phyloP scores from a whole-genome alignment of 2,329 filamentous ascomycete species.

The Camptophora hylomeconis region DNA sequence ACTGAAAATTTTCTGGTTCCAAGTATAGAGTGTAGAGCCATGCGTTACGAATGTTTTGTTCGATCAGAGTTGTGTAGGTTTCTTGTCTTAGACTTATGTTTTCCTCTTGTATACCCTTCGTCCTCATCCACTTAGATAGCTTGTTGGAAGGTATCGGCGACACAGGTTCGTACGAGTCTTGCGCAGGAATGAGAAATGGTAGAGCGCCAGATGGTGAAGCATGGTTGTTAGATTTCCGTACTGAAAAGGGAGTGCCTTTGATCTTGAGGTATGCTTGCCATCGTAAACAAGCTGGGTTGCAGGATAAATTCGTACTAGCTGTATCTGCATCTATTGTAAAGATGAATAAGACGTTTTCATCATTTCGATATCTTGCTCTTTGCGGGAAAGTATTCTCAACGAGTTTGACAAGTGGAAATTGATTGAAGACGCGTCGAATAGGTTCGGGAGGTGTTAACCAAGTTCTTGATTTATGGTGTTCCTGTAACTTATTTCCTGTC shows the following conservation, averaged over 20 bases:
- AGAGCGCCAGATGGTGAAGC: slow-evolving; percentile 80
- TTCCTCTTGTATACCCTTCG: slow-evolving; percentile 31
- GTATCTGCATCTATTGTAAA: slow-evolving; percentile 46
- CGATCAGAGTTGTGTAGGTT: slow-evolving; percentile 66
- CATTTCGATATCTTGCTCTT: slow-evolving; percentile 36
- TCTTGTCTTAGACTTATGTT: slow-evolving; percentile 47
- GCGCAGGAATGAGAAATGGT: slow-evolving; percentile 63
- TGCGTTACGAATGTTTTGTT: slow-evolving; percentile 65
- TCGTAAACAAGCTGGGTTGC: slow-evolving; percentile 85
- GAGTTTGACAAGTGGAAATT: slow-evolving; percentile 67
- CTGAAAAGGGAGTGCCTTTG: slow-evolving; percentile 51
- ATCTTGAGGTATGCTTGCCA: slow-evolving; percentile 93
- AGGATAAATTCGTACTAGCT: slow-evolving; percentile 45
- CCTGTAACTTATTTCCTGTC: no score
- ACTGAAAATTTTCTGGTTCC: slow-evolving; percentile 47
- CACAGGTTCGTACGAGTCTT: slow-evolving; percentile 6
- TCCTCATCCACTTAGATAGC: slow-evolving; percentile 52
- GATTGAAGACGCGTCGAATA: slow-evolving; percentile 71
- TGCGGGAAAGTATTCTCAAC: slow-evolving; percentile 61
- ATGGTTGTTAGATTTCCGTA: slow-evolving; percentile 73
- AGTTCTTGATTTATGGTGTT: slow-evolving; percentile 1
- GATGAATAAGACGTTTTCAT: slow-evolving; percentile 55
- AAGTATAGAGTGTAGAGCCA: slow-evolving; percentile 85
- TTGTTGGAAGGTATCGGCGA: slow-evolving; percentile 48
- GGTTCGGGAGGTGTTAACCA: slow-evolving; percentile 46